Conservation (phyloP, 495 filamentous ascomycete genomes). For the Neurospora sp. region DNA sequence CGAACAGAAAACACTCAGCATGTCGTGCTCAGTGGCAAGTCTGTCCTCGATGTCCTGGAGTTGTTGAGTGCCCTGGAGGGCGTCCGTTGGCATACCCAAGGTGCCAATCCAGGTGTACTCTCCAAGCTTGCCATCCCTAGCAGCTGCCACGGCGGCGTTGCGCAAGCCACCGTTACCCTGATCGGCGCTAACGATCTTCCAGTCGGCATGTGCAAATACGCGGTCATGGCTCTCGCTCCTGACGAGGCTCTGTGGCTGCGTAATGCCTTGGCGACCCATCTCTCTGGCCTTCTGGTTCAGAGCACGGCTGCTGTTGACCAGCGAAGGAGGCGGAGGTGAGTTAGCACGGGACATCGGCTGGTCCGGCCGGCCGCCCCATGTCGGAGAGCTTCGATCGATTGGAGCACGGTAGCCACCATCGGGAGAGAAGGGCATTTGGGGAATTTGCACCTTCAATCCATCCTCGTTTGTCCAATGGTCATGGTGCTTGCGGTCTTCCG, state of each 20-base stretch:
- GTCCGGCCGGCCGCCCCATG: slow-evolving; percentile 59
- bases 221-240: slow-evolving; percentile 51
- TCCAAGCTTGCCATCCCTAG: slow-evolving; percentile 49
- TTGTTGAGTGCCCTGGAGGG: slow-evolving; percentile 53
- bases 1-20: slow-evolving; percentile 68
- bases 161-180: slow-evolving; percentile 85
- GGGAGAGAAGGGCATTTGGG: slow-evolving; percentile 19
- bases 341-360: slow-evolving; percentile 66
- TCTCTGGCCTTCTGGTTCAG: slow-evolving; percentile 45
- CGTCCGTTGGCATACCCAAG: slow-evolving; percentile 83
- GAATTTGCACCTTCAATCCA: slow-evolving; percentile 35
- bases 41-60: slow-evolving; percentile 70
- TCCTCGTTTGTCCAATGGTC: slow-evolving; percentile 51
- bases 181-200: slow-evolving; percentile 74
- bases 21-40: slow-evolving; percentile 68
- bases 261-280: slow-evolving; percentile 36
- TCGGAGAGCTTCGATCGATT: slow-evolving; percentile 54
- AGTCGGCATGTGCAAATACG: slow-evolving; percentile 56
- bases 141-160: slow-evolving; percentile 73
- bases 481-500: slow-evolving; percentile 43
- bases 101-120: slow-evolving; percentile 84
- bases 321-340: slow-evolving; percentile 58
- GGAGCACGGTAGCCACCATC: slow-evolving; percentile 33
- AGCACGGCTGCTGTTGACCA: slow-evolving; percentile 48
- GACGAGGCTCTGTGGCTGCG: slow-evolving; percentile 31